Evolutionary conservation across 2,329 filamentous ascomycete genomes (phyloP), one percentile per base, ranked within the genome.

Genomic region (Ascochyta pisi): DNA sequence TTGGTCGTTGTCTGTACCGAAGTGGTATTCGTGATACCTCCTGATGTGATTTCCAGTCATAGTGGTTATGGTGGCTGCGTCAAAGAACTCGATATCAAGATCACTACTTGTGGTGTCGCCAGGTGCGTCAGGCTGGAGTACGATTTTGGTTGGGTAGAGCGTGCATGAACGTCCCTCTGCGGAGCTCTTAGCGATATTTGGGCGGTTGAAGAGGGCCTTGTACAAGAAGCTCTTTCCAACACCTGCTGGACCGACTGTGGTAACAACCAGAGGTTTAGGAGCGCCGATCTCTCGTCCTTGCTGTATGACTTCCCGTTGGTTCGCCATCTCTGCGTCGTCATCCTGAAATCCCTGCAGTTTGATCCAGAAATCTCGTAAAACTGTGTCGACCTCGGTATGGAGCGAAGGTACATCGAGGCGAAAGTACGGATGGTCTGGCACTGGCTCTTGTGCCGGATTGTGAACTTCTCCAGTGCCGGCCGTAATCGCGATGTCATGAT

Each of bases 111-210:
- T 50, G 3, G 46, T 29, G 10, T 34, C 6, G 13, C 16, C 27
- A 31, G 23, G 22, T 6, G 37, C 29, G 6, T 38, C 52, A 13
- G 41, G 22, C 7, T 37, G 27, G 4, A 45, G 35, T 7, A 16
- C 22, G 3, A 55, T 50, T 23, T 45, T 55, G 16, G 52, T 55
- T 10, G 52, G 52, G 8, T 55, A 55, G 9, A 55, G 46, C 16
- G 52, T 55, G 29, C 52, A 55, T 3, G 52, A 55, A 8, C 41
- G 52, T 34, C 52, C 52, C 37, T 55, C 52, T 12, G 52, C 52
- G 2, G 52, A 50, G 10, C 52, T 55, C 29, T 55, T 55, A 5
- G 52, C 45, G 13, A 55, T 55, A 22, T 37, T 50, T 0, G 52
- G 52, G n/a, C 52, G 45, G 16, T 50, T 55, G 29, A 55, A 55